A percentile compares a stretch with the other conserved stretches of the same genome.
Conservation (phyloP, 495 filamentous ascomycete species). For the Chlorociboria aeruginascens region DNA sequence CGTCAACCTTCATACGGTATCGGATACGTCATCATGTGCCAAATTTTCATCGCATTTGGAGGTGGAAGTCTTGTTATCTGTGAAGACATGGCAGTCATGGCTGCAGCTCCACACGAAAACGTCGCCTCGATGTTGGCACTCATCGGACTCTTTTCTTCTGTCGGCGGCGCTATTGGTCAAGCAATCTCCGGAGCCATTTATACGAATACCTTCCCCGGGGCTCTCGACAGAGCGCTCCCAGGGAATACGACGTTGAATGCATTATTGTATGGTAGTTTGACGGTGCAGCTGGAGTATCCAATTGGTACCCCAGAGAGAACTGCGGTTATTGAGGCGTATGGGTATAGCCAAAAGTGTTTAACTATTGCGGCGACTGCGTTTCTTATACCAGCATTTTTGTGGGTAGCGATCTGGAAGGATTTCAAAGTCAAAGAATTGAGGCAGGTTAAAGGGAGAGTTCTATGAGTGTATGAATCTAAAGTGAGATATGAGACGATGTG, state of each 20-base stretch:
- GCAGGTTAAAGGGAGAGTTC: conserved; percentile 24
- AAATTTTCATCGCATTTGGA: conserved; percentile 66
- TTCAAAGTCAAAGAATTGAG: conserved; percentile 41
- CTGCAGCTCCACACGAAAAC: conserved; percentile 50
- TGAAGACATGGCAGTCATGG: conserved; percentile 58
- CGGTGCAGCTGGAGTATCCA: conserved; percentile 42
- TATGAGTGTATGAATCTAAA: neutral
- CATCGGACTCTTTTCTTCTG: conserved; percentile 42
- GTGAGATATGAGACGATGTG: too few relatives aligned
- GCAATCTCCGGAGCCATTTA: conserved; percentile 56
- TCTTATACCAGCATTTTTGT: conserved; percentile 27
- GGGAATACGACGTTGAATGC: conserved; percentile 26
- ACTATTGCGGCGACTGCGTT: conserved; percentile 19
- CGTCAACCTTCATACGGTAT: conserved; percentile 41
- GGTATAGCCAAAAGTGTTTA: conserved; percentile 26
- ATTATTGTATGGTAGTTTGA: conserved; percentile 47
- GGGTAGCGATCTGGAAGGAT: conserved; percentile 33
- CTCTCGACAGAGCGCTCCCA: conserved; percentile 45
- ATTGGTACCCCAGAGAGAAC: conserved; percentile 42
- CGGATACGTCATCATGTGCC: conserved; percentile 63
- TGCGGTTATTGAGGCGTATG: conserved; percentile 52
- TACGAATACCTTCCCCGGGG: conserved; percentile 43
- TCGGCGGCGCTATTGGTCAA: conserved; percentile 55
- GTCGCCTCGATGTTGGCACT: conserved; percentile 56
- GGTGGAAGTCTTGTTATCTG: conserved; percentile 47